Conservation (phyloP, 768 basidiomycete species). For the Leccinellum albellum region DNA sequence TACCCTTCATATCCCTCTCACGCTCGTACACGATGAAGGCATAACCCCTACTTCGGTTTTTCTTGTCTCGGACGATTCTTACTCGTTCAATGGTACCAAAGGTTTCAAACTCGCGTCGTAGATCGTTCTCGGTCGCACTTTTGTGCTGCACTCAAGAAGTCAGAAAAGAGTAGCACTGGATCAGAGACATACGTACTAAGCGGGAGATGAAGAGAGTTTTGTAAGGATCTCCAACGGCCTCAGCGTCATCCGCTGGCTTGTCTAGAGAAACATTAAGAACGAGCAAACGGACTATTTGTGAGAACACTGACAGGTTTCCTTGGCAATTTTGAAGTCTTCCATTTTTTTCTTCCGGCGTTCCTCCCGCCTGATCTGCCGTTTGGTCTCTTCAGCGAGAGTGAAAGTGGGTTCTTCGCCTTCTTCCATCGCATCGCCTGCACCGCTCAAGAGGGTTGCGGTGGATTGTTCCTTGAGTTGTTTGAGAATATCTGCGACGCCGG, state of each 20-base stretch:
- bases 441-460: constrained; percentile 63
- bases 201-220: constrained; percentile 97
- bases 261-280: constrained; percentile 46
- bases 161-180: constrained; percentile 2
- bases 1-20: constrained; percentile 99
- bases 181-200: constrained; percentile 48
- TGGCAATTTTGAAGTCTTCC: constrained; percentile 75
- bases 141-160: constrained; percentile 62
- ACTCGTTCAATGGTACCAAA: constrained; percentile 95
- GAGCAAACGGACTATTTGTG: background rate
- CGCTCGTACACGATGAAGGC: constrained; percentile 98
- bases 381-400: constrained; percentile 80
- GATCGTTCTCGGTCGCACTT: constrained; percentile 84
- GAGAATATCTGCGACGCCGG: constrained; percentile 75
- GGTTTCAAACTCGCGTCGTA: constrained; percentile 91
- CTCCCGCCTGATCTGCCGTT: constrained; percentile 72
- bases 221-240: constrained; percentile 95
- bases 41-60: constrained; percentile 83
- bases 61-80: constrained; percentile 88
- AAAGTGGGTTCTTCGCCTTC: constrained; percentile 81
- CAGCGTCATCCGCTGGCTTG: constrained; percentile 86
- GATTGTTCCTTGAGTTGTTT: constrained; percentile 71
- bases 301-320: constrained; percentile 74
- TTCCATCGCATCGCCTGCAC: constrained; percentile 65
- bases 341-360: constrained; percentile 72